Conservation (phyloP, 257 asterid species). For the Lycium ferocissimum region DNA sequence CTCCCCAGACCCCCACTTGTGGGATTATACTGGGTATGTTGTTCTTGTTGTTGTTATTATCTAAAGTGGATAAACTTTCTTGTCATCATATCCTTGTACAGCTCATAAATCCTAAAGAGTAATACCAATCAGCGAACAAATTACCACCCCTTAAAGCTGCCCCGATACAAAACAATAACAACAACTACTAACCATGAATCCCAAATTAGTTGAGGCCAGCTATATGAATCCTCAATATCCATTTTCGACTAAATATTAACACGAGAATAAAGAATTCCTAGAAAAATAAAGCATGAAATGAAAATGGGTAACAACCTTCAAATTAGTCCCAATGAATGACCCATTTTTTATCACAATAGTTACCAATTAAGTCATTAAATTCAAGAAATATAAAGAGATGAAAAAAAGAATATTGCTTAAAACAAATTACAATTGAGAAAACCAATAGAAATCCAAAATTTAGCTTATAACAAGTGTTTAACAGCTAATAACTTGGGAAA, state of each 20-base stretch:
- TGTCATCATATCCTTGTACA: neutral
- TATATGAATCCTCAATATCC: constrained; percentile 18
- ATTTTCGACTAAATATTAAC: neutral
- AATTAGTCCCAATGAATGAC: neutral
- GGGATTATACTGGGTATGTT: too few relatives aligned
- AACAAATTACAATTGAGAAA: neutral
- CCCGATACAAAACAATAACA: neutral
- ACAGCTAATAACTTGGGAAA: neutral
- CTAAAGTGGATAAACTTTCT: neutral
- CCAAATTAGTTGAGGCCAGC: neutral
- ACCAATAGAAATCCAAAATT: neutral
- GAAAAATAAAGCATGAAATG: constrained; percentile 3
- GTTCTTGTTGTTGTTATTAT: neutral
- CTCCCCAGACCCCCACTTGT: too few relatives aligned
- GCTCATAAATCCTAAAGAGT: neutral
- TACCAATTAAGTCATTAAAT: neutral
- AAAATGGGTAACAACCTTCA: neutral
- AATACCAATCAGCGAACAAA: constrained; percentile 6
- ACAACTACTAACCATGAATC: neutral
- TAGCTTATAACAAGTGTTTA: constrained; percentile 17
- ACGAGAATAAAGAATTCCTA: neutral
- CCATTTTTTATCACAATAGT: neutral
- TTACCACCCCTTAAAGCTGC: neutral
- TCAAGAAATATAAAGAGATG: neutral
- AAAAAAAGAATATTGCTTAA: neutral